phyloP scores from a whole-genome alignment of 2,329 filamentous ascomycete genomes.

The Atkinsonella hypoxylon region DNA sequence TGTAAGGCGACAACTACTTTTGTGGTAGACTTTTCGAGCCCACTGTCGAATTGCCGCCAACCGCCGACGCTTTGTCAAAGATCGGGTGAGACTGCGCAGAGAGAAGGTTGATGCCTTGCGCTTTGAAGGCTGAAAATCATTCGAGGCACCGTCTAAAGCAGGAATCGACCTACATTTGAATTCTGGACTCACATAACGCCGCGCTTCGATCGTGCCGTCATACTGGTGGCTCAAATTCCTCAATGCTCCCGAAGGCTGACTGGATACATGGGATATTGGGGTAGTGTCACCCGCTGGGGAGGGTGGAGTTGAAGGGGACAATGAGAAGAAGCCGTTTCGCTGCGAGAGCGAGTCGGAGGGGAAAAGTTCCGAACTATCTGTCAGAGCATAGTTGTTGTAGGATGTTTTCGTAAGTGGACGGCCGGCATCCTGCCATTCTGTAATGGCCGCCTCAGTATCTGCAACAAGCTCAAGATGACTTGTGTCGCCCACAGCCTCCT shows the following conservation, averaged over 20 bases:
- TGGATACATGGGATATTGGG: neutral
- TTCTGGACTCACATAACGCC: slow-evolving; percentile 10
- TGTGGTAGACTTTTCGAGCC: slow-evolving; percentile 16
- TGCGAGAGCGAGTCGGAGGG: slow-evolving; percentile 13
- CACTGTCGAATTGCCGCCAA: slow-evolving; percentile 17
- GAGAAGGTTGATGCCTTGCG: slow-evolving; percentile 21
- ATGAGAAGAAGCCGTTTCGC: slow-evolving; percentile 2
- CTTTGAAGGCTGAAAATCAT: slow-evolving; percentile 10
- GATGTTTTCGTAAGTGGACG: slow-evolving; percentile 8
- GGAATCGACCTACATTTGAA: neutral
- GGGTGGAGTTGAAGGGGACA: neutral
- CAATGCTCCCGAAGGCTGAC: slow-evolving; percentile 3
- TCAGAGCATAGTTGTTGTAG: slow-evolving; percentile 16
- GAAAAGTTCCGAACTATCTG: slow-evolving; percentile 16
- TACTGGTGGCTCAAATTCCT: slow-evolving; percentile 11
- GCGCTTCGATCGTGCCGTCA: slow-evolving; percentile 13
- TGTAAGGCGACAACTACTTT: slow-evolving; percentile 15
- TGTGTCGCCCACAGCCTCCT: slow-evolving; percentile 7
- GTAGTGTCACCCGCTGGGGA: neutral
- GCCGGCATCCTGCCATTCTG: slow-evolving; percentile 16
- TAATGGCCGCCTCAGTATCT: slow-evolving; percentile 15
- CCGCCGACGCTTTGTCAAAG: slow-evolving; percentile 15
- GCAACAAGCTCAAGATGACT: slow-evolving; percentile 12
- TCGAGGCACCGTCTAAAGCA: slow-evolving; percentile 4
- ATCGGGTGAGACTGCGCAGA: slow-evolving; percentile 15